A percentile compares a stretch with the other conserved stretches of the same genome.
Evolutionary conservation across 352 stramenopile species (phyloP).

Genomic region (Phytophthora cactorum): DNA sequence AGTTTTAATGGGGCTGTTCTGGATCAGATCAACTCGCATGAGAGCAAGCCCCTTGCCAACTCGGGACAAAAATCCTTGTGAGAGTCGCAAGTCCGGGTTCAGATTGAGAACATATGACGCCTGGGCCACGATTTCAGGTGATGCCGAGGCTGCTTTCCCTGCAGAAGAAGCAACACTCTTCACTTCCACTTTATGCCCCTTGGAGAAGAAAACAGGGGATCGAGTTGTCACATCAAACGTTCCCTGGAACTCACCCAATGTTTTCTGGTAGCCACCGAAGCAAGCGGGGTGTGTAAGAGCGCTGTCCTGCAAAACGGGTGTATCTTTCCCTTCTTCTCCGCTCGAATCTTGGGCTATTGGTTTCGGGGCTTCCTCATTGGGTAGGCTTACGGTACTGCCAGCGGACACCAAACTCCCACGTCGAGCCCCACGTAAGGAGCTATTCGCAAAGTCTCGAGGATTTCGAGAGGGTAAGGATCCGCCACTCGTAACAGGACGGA

Average conservation of each 20-base stretch:
- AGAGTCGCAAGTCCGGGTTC: constrained; percentile 82
- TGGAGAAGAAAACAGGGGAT: constrained; percentile 42
- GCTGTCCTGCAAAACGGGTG: constrained; percentile 11
- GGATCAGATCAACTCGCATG: constrained; percentile 65
- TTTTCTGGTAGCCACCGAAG: constrained; percentile 35
- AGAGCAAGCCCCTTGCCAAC: constrained; percentile 83
- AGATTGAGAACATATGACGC: constrained; percentile 82
- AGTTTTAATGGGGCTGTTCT: constrained; percentile 10
- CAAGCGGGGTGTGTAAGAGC: constrained; percentile 40
- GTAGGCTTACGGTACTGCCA: constrained; percentile 26
- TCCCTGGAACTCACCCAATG: constrained; percentile 14
- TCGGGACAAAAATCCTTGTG: constrained; percentile 71
- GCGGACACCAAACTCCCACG: constrained; percentile 34
- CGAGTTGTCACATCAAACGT: constrained; percentile 31
- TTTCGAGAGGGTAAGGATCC: constrained; percentile 26
- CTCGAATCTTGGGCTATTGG: constrained; percentile 5
- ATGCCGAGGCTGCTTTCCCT: background rate
- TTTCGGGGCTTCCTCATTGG: constrained; percentile 30
- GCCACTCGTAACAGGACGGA: constrained; percentile 51
- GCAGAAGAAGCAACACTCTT: constrained; percentile 7
- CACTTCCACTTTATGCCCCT: background rate
- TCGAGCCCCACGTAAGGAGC: constrained; percentile 19
- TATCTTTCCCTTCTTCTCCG: constrained; percentile 6
- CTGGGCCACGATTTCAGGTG: constrained; percentile 45
- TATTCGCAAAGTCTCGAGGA: constrained; percentile 19